Percentiles rank a stretch among this genome's conserved stretches.
These are phyloP conservation scores for Paratinospora sagittata DNA, from an alignment of 164 flowering plant genomes.

Conservation along the genomic window DNA sequence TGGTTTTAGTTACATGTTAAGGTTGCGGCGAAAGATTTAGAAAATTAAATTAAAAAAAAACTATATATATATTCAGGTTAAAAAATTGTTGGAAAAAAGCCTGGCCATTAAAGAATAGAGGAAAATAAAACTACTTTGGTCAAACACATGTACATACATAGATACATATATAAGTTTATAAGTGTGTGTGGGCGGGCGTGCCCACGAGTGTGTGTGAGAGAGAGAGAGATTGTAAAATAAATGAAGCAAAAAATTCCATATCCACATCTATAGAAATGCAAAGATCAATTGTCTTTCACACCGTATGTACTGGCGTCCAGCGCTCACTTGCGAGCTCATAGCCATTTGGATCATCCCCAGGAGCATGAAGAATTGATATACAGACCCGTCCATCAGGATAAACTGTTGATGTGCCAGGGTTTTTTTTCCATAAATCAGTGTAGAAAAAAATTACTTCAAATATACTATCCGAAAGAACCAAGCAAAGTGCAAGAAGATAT, in stretches of 20 bases:
- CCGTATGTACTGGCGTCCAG: slow-evolving; percentile 93
- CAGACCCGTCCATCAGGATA: slow-evolving; percentile 89
- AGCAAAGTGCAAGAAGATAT: background rate
- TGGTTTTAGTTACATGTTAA: no score
- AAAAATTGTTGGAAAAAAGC: background rate
- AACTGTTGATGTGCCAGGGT: slow-evolving; percentile 35
- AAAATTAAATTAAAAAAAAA: background rate
- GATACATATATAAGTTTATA: background rate
- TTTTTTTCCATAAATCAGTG: background rate
- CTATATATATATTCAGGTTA: background rate
- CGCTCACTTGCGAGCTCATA: slow-evolving; percentile 98
- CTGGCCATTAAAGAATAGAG: background rate
- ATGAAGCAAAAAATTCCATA: background rate
- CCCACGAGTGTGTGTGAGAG: no score
- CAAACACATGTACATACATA: no score
- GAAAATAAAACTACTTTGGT: background rate
- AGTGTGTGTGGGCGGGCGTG: background rate
- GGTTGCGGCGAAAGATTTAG: background rate
- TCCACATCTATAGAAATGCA: background rate
- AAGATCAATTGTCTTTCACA: slow-evolving; percentile 20
- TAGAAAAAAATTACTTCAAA: background rate
- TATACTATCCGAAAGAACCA: background rate
- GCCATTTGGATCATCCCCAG: slow-evolving; percentile 98
- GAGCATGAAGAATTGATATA: slow-evolving; percentile 94
- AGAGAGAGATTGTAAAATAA: no score